Evolutionary conservation across 208 protist genomes (phyloP).

Genomic region (Trichomonas vaginalis): DNA sequence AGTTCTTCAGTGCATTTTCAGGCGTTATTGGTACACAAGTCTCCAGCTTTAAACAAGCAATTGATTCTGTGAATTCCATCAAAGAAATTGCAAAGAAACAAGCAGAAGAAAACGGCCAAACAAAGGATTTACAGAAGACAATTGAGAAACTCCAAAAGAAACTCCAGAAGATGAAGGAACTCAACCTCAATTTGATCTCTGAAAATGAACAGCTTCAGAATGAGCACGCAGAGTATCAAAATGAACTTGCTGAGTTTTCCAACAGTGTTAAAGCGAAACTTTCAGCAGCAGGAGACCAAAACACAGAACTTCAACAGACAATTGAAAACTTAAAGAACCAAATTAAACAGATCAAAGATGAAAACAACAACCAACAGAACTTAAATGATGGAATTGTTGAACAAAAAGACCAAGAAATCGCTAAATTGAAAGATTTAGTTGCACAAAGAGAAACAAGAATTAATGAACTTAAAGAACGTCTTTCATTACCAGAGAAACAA

Average conservation of each 20-base stretch:
- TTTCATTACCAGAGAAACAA: neutral
- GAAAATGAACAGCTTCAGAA: neutral
- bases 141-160: neutral
- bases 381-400: neutral
- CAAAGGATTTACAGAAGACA: neutral
- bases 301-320: neutral
- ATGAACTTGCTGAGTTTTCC: neutral
- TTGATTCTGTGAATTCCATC: neutral
- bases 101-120: neutral
- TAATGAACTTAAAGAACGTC: neutral
- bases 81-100: neutral
- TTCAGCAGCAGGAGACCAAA: neutral
- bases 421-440: neutral
- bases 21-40: neutral
- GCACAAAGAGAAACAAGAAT: neutral
- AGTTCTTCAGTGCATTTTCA: neutral
- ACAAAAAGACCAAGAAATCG: neutral
- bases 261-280: neutral
- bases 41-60: neutral
- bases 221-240: neutral
- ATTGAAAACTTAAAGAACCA: neutral
- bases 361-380: too few relatives aligned
- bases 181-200: neutral
- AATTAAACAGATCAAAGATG: neutral
- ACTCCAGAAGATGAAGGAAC: neutral